Conservation (phyloP, 2,329 filamentous ascomycete genomes). For the Pyricularia grisea region DNA sequence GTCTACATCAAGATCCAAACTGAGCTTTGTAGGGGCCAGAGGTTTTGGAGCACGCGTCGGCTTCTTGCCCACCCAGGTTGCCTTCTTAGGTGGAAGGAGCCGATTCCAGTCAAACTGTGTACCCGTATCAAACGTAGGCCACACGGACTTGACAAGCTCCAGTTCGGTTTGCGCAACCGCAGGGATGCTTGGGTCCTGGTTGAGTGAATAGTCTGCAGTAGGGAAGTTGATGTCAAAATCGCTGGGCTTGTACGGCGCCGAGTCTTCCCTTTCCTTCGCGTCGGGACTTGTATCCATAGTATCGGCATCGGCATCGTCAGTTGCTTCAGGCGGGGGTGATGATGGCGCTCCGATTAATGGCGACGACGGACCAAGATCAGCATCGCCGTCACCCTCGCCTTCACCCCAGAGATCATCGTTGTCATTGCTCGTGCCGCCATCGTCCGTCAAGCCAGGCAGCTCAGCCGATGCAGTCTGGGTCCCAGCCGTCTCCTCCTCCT, state of each 20-base stretch:
- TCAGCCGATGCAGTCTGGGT: slow-evolving; percentile 24
- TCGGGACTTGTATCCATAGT: not conserved
- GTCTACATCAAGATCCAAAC: slow-evolving; percentile 75
- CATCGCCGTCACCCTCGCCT: slow-evolving; percentile 22
- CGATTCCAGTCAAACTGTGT: slow-evolving; percentile 71
- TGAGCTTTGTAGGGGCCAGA: slow-evolving; percentile 78
- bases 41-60: slow-evolving; percentile 72
- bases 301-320: not conserved
- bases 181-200: slow-evolving; percentile 55
- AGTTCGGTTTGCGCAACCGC: slow-evolving; percentile 62
- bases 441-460: slow-evolving; percentile 46
- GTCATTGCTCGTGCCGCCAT: slow-evolving; percentile 50
- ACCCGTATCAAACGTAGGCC: slow-evolving; percentile 70
- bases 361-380: slow-evolving; percentile 9
- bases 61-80: slow-evolving; percentile 68
- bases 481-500: slow-evolving; percentile 51
- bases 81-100: slow-evolving; percentile 71
- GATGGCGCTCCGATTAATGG: slow-evolving; percentile 2
- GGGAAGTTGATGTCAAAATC: slow-evolving; percentile 28
- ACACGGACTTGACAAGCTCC: slow-evolving; percentile 70
- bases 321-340: not conserved
- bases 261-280: not conserved
- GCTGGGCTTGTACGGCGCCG: not conserved
- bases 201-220: slow-evolving; percentile 33
- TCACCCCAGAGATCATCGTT: slow-evolving; percentile 64